A percentile compares a stretch with the other conserved stretches of the same genome.
Evolutionary conservation across 805 yeast genomes (phyloP).

Genomic region (Candida stauntonica): DNA sequence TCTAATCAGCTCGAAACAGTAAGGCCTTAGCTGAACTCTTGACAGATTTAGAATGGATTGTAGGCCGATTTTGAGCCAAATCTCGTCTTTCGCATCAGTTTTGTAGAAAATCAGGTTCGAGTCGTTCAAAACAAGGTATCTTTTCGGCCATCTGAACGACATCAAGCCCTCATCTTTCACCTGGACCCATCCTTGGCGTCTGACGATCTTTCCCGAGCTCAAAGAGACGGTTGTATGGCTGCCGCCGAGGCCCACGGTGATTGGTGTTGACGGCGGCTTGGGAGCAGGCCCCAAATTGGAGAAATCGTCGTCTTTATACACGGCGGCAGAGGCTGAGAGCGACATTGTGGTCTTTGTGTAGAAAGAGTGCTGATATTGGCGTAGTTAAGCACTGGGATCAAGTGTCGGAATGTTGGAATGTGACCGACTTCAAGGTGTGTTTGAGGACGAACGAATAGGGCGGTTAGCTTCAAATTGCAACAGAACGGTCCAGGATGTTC

Average conservation of each 20-base stretch:
- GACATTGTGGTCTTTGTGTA: no score
- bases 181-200: constrained; percentile 78
- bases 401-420: not conserved
- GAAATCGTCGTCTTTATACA: constrained; percentile 40
- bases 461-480: no score
- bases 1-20: constrained; percentile 70
- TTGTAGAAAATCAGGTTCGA: constrained; percentile 72
- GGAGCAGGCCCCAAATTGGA: constrained; percentile 56
- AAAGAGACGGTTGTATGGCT: constrained; percentile 26
- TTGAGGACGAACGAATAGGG: no score
- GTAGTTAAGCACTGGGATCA: not conserved
- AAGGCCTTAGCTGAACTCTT: constrained; percentile 67
- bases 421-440: no score
- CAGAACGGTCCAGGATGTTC: not conserved
- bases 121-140: constrained; percentile 75
- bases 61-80: constrained; percentile 49
- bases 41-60: constrained; percentile 59
- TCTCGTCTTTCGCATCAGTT: constrained; percentile 48
- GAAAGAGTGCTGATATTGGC: constrained; percentile 2
- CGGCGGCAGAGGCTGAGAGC: constrained; percentile 41
- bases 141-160: constrained; percentile 88
- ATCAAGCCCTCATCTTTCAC: constrained; percentile 90
- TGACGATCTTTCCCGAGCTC: constrained; percentile 25
- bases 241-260: constrained; percentile 31
- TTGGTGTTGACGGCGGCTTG: constrained; percentile 42